phyloP scores from a whole-genome alignment of 139 green algal genomes.

The Coelastrella sp. region DNA sequence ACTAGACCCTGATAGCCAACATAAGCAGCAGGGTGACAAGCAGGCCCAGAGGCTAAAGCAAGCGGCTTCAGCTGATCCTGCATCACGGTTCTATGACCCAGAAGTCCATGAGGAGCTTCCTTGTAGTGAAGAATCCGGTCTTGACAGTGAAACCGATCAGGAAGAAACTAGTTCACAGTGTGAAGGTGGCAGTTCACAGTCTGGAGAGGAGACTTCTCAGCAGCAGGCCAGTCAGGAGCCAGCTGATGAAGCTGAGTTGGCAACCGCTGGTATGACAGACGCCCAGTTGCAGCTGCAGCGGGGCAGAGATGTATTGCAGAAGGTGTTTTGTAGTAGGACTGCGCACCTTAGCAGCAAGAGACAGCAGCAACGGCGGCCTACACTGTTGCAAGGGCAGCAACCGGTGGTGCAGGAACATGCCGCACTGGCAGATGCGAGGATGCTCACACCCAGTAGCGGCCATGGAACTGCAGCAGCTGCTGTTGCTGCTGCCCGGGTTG shows the following conservation, averaged over 20 bases:
- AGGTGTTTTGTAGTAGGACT: background rate
- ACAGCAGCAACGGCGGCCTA: constrained; percentile 5
- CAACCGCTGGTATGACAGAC: too few relatives aligned
- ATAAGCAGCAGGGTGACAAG: background rate
- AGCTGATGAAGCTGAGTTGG: too few relatives aligned
- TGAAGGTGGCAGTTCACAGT: background rate
- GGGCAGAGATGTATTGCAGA: background rate
- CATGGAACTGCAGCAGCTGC: background rate
- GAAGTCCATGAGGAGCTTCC: constrained; percentile 35
- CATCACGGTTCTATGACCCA: constrained; percentile 24
- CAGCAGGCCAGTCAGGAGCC: background rate
- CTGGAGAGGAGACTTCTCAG: background rate
- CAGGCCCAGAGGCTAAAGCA: background rate
- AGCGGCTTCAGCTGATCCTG: background rate
- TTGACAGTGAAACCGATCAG: background rate
- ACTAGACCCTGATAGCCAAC: background rate
- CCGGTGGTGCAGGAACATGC: background rate
- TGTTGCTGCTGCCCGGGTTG: background rate
- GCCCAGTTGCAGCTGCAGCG: background rate
- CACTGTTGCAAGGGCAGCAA: too few relatives aligned
- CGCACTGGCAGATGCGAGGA: background rate
- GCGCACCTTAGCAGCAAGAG: background rate
- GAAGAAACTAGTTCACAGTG: background rate
- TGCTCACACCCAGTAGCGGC: background rate
- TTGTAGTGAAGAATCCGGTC: background rate